phyloP scores from a whole-genome alignment of 129 eudicot genomes.

The Silybum marianum region DNA sequence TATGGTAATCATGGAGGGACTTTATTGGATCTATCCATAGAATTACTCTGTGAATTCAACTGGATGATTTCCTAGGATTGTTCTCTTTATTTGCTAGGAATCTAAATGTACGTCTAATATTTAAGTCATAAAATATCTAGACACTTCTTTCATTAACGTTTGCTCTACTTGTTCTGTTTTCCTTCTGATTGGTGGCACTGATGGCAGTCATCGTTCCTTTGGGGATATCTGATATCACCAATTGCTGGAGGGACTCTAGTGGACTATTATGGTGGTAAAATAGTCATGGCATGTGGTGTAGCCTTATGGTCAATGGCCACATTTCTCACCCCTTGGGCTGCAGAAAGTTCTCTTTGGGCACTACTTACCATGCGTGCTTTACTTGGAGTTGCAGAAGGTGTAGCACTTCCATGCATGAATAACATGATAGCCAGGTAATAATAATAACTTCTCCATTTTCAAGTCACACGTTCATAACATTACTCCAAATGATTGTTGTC shows the following conservation, averaged over 20 bases:
- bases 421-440: constrained; percentile 87
- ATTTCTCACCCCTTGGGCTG: constrained; percentile 97
- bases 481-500: not conserved
- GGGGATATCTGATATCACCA: constrained; percentile 98
- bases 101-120: not conserved
- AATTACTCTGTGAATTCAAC: not conserved
- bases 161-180: constrained; percentile 23
- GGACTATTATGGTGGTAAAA: constrained; percentile 91
- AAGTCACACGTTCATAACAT: not conserved
- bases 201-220: constrained; percentile 97
- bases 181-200: constrained; percentile 44
- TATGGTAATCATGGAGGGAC: not conserved
- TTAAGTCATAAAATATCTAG: not conserved
- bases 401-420: constrained; percentile 99
- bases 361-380: constrained; percentile 74
- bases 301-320: constrained; percentile 96
- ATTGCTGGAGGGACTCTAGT: constrained; percentile 97
- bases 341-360: constrained; percentile 69
- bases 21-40: not conserved
- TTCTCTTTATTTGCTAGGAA: not conserved
- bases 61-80: constrained; percentile 4
- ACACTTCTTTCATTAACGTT: constrained; percentile 15
- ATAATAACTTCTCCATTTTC: not conserved
- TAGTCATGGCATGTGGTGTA: constrained; percentile 97
- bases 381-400: constrained; percentile 98